phyloP scores from a whole-genome alignment of 495 filamentous ascomycete genomes.

The Lepraria neglecta region DNA sequence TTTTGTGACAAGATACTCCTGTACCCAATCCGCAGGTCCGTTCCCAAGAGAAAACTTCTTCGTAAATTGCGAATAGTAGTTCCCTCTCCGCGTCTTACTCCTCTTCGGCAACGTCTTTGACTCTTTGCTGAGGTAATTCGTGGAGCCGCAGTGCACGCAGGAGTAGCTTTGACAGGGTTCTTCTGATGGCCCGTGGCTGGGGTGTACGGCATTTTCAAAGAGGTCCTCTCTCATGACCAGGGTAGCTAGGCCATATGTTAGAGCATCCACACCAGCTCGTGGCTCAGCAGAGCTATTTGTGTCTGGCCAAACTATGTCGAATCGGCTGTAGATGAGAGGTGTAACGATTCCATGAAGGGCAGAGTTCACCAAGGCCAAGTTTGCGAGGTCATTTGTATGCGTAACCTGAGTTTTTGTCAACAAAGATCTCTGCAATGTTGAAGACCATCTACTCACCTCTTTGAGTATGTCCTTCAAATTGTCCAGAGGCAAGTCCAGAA shows the following conservation, averaged over 20 bases:
- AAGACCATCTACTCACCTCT: conserved; percentile 55
- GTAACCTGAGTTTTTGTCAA: conserved; percentile 54
- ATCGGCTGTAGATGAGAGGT: conserved; percentile 83
- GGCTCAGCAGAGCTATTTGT: conserved; percentile 55
- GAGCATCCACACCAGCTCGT: conserved; percentile 74
- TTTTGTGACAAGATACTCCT: conserved; percentile 81
- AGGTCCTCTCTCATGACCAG: conserved; percentile 73
- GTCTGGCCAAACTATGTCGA: conserved; percentile 94
- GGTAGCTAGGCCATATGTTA: conserved; percentile 85
- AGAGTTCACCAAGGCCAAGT: conserved; percentile 76
- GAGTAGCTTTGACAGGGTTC: conserved; percentile 15
- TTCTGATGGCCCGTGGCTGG: conserved; percentile 7
- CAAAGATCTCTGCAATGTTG: conserved; percentile 10
- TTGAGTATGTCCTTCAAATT: conserved; percentile 82
- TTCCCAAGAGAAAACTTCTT: conserved; percentile 89
- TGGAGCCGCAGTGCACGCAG: conserved; percentile 38
- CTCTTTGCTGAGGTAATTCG: conserved; percentile 25
- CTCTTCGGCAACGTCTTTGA: conserved; percentile 19
- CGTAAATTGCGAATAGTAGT: conserved; percentile 78
- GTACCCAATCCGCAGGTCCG: conserved; percentile 74
- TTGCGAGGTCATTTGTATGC: conserved; percentile 80
- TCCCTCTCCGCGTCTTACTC: conserved; percentile 49
- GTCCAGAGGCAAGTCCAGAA: conserved; percentile 83
- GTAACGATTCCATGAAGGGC: conserved; percentile 75
- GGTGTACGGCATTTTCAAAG: conserved; percentile 43